Conservation (phyloP, 2,329 filamentous ascomycete species). For the Pseudocercospora cruenta region DNA sequence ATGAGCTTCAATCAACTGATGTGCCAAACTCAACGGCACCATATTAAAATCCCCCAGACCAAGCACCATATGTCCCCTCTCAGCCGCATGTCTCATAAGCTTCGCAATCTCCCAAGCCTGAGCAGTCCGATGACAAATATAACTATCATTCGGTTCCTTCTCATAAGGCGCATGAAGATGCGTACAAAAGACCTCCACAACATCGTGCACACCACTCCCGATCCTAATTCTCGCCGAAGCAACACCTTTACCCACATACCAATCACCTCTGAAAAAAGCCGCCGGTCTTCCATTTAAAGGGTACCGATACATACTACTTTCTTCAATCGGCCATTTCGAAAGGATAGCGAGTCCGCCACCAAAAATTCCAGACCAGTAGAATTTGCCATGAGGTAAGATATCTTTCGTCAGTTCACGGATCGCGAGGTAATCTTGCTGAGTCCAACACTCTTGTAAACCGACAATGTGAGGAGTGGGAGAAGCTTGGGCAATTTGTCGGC, state of each 20-base stretch:
- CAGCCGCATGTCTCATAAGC: constrained; percentile 77
- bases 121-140: constrained; percentile 85
- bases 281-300: constrained; percentile 91
- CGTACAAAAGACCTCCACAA: constrained; percentile 90
- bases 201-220: constrained; percentile 64
- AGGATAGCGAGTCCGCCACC: constrained; percentile 87
- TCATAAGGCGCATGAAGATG: constrained; percentile 87
- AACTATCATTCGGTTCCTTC: constrained; percentile 75
- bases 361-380: constrained; percentile 87
- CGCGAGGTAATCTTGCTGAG: constrained; percentile 76
- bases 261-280: constrained; percentile 92
- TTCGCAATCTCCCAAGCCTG: constrained; percentile 96
- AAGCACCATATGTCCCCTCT: constrained; percentile 80
- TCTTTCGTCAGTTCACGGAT: constrained; percentile 74
- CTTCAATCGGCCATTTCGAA: constrained; percentile 88
- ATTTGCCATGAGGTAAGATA: constrained; percentile 86
- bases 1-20: constrained; percentile 78
- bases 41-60: constrained; percentile 96
- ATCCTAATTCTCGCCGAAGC: constrained; percentile 79
- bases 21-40: constrained; percentile 82
- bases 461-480: constrained; percentile 78
- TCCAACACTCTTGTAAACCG: constrained; percentile 94
- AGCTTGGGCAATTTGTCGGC: constrained; percentile 71
- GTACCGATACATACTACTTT: constrained; percentile 83
- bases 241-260: constrained; percentile 94